These are phyloP conservation scores for Brassica cretica DNA, from an alignment of 345 rosid genomes.

Conservation along the genomic window DNA sequence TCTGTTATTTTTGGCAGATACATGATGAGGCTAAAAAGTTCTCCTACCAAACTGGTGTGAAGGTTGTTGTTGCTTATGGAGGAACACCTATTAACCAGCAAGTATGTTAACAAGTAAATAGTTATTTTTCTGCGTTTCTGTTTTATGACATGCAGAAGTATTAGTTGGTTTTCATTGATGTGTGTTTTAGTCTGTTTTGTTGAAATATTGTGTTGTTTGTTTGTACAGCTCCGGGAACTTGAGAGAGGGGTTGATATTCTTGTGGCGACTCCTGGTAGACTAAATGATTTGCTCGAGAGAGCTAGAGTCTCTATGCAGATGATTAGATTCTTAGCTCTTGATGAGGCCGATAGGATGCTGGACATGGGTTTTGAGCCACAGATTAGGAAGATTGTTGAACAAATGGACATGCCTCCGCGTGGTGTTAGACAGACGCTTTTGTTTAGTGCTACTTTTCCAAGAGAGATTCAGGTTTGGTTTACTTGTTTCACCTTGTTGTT, in stretches of 20 bases:
- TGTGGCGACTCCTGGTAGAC: slow-evolving; percentile 98
- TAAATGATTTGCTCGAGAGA: slow-evolving; percentile 92
- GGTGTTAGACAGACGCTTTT: slow-evolving; percentile 91
- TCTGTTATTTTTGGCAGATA: slow-evolving; percentile 54
- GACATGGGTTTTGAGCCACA: slow-evolving; percentile 99
- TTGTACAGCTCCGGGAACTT: slow-evolving; percentile 79
- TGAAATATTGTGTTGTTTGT: slow-evolving; percentile 22
- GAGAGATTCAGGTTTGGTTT: slow-evolving; percentile 80
- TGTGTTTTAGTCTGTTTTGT: neutral
- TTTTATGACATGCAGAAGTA: neutral
- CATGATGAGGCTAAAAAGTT: slow-evolving; percentile 97
- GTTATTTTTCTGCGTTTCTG: neutral
- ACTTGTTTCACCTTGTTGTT: neutral
- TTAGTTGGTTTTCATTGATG: neutral
- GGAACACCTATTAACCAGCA: slow-evolving; percentile 94
- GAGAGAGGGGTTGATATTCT: slow-evolving; percentile 98
- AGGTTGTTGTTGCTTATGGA: slow-evolving; percentile 96
- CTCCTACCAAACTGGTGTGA: slow-evolving; percentile 96
- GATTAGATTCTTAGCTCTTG: slow-evolving; percentile 88
- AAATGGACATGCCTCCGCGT: slow-evolving; percentile 93
- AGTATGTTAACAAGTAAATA: slow-evolving; percentile 39
- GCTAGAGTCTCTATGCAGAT: slow-evolving; percentile 93
- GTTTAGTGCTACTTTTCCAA: slow-evolving; percentile 97
- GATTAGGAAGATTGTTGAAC: slow-evolving; percentile 92
- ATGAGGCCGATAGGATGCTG: slow-evolving; percentile 98